A percentile compares a stretch with the other conserved stretches of the same genome.
These are phyloP conservation scores for Ophiostoma ips DNA, from an alignment of 2,329 filamentous ascomycete species.

Conservation along the genomic window DNA sequence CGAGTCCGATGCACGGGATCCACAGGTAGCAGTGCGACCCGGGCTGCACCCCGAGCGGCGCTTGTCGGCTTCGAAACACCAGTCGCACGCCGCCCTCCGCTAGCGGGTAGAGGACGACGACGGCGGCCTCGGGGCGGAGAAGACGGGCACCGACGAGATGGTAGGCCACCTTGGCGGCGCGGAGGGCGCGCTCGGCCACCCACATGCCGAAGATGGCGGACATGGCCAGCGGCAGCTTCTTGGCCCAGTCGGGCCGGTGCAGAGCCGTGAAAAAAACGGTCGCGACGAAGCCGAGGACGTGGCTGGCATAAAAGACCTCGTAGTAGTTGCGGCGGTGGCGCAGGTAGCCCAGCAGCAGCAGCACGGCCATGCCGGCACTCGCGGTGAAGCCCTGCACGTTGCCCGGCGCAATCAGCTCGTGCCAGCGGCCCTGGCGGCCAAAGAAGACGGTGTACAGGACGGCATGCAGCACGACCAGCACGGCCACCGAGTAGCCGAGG, in stretches of 20 bases:
- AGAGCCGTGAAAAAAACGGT: constrained; percentile 27
- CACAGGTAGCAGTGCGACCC: constrained; percentile 46
- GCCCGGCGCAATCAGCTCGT: constrained; percentile 17
- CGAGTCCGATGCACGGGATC: constrained; percentile 37
- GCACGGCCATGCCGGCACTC: constrained; percentile 23
- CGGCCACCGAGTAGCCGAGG: constrained; percentile 28
- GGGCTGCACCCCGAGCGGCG: constrained; percentile 24
- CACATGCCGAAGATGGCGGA: constrained; percentile 29
- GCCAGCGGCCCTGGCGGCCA: constrained; percentile 12
- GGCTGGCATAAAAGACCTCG: constrained; percentile 32
- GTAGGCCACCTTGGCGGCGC: constrained; percentile 20
- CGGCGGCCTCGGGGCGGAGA: constrained; percentile 21
- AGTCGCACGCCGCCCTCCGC: constrained; percentile 30
- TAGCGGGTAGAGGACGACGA: constrained; percentile 28
- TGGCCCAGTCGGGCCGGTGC: constrained; percentile 28
- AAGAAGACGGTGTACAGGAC: constrained; percentile 22
- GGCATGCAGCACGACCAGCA: constrained; percentile 24
- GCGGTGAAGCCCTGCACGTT: constrained; percentile 25
- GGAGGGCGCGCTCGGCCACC: constrained; percentile 29
- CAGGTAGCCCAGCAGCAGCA: constrained; percentile 17
- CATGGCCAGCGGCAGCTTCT: constrained; percentile 24
- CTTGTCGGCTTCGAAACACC: constrained; percentile 28
- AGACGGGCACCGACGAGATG: constrained; percentile 20
- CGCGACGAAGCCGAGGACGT: constrained; percentile 28
- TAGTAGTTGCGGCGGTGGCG: constrained; percentile 28